A percentile compares a stretch with the other conserved stretches of the same genome.
Conservation (phyloP, 2,329 filamentous ascomycete genomes). For the Byssothecium circinans region DNA sequence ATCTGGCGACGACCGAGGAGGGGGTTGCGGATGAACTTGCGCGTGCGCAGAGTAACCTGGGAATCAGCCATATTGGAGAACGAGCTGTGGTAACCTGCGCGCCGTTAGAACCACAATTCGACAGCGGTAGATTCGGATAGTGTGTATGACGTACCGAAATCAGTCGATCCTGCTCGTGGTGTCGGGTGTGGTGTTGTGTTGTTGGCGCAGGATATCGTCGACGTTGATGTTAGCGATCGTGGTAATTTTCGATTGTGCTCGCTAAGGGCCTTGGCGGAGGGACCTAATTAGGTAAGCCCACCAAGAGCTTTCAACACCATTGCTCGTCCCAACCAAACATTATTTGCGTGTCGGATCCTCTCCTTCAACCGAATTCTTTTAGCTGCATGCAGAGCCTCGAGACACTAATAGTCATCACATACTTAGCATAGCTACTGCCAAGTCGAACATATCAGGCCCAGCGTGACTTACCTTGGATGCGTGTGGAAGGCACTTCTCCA, state of each 20-base stretch:
- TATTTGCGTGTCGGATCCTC: too few species aligned
- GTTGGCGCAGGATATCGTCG: conserved; percentile 37
- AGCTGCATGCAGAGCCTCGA: too few species aligned
- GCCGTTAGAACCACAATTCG: conserved; percentile 19
- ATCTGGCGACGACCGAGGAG: conserved; percentile 99
- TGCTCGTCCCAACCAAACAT: conserved; percentile 4
- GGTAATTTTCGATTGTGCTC: conserved; percentile 1
- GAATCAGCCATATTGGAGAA: conserved; percentile 77
- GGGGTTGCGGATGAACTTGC: conserved; percentile 99
- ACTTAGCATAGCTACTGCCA: too few species aligned
- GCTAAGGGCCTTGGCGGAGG: conserved; percentile 14
- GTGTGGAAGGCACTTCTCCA: too few species aligned
- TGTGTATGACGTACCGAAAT: conserved; percentile 33
- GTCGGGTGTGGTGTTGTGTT: conserved; percentile 33
- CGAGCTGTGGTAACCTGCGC: conserved; percentile 36
- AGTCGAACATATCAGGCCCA: too few species aligned
- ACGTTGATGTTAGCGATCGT: conserved; percentile 12
- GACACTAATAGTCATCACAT: too few species aligned
- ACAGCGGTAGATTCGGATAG: conserved; percentile 9
- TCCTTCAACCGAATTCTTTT: too few species aligned
- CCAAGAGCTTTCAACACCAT: background rate
- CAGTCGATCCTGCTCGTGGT: conserved; percentile 39
- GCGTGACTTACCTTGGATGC: too few species aligned
- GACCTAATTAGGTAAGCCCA: conserved; percentile 28
- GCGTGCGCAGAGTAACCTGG: conserved; percentile 71